Percentiles rank a stretch among this genome's conserved stretches.
Conservation (phyloP, 2,329 filamentous ascomycete species). For the Neofusicoccum sp. region DNA sequence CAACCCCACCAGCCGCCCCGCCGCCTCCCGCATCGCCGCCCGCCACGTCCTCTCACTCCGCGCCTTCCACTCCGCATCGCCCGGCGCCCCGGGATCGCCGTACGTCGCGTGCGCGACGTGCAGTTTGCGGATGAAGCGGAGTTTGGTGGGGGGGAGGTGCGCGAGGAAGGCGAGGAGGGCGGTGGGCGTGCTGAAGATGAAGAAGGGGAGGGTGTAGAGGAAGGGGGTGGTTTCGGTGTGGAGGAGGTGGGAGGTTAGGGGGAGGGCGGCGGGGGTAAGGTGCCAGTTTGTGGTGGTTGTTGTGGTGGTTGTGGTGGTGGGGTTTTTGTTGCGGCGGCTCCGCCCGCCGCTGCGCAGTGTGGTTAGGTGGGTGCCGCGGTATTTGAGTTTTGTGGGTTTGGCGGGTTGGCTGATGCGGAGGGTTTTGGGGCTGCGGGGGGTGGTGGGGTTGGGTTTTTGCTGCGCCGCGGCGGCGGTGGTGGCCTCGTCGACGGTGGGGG, state of each 20-base stretch:
- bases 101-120: slow-evolving; percentile 33
- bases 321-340: background rate
- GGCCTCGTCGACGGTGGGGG: background rate
- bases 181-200: slow-evolving; percentile 30
- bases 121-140: slow-evolving; percentile 28
- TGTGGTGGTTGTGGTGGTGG: background rate
- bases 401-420: too few relatives aligned
- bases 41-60: background rate
- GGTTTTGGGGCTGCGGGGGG: background rate
- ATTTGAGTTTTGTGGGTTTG: too few relatives aligned
- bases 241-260: slow-evolving; percentile 31
- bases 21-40: background rate
- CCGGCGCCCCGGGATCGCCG: slow-evolving; percentile 21
- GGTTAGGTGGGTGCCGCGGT: background rate
- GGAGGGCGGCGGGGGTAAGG: slow-evolving; percentile 28
- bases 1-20: background rate
- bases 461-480: background rate
- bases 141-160: slow-evolving; percentile 22
- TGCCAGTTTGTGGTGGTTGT: slow-evolving; percentile 28
- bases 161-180: slow-evolving; percentile 30
- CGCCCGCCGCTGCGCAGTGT: background rate
- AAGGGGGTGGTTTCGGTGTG: slow-evolving; percentile 27
- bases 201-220: slow-evolving; percentile 31
- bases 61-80: slow-evolving; percentile 24
- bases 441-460: background rate